phyloP scores from a whole-genome alignment of 805 yeast species.

The Metschnikowia baotianmanensis region DNA sequence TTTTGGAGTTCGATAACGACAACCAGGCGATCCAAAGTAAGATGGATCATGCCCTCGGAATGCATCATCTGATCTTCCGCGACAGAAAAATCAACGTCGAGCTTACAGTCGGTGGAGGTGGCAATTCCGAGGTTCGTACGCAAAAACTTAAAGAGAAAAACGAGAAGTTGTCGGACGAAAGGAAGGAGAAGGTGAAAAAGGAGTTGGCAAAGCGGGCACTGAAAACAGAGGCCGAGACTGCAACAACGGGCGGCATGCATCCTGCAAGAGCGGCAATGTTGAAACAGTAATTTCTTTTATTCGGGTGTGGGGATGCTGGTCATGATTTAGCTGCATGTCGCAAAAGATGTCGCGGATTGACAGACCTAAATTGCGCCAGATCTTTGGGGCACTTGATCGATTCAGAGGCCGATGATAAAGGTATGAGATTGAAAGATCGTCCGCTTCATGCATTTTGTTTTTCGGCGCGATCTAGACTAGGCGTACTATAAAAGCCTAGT shows the following conservation, averaged over 20 bases:
- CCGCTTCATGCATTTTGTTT: no score
- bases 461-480: no score
- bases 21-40: conserved; percentile 65
- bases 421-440: no score
- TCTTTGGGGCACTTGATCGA: no score
- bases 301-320: no score
- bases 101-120: conserved; percentile 97
- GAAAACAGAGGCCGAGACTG: conserved; percentile 26
- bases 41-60: conserved; percentile 79
- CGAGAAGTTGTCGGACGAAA: conserved; percentile 67
- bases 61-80: conserved; percentile 73
- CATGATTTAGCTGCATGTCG: no score
- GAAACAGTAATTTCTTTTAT: conserved; percentile 12
- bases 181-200: conserved; percentile 53
- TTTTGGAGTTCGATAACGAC: conserved; percentile 70
- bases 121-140: conserved; percentile 65
- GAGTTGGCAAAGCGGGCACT: conserved; percentile 41
- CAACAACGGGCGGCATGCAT: conserved; percentile 44
- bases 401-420: no score
- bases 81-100: conserved; percentile 89
- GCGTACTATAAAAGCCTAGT: no score
- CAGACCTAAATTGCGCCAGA: no score
- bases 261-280: conserved; percentile 64
- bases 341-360: no score
- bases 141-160: conserved; percentile 77